Conservation (phyloP, 805 yeast species). For the Yamadazyma scolyti region DNA sequence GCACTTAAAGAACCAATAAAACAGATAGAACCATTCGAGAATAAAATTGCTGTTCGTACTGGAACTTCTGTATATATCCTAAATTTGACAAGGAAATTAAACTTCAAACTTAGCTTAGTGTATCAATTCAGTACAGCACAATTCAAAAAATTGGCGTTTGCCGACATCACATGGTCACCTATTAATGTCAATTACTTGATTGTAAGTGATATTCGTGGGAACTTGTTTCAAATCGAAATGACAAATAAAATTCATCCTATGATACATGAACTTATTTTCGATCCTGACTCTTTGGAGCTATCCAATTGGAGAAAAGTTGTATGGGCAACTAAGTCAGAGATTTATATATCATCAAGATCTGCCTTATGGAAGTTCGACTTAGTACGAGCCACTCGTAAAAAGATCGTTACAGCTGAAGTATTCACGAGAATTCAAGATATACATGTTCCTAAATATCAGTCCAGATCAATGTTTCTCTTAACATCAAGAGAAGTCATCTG, state of each 20-base stretch:
- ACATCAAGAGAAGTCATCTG: slow-evolving; percentile 67
- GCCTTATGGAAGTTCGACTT: slow-evolving; percentile 31
- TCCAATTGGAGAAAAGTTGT: slow-evolving; percentile 52
- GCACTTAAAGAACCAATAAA: slow-evolving; percentile 34
- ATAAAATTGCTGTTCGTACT: no score
- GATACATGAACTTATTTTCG: no score
- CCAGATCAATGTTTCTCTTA: slow-evolving; percentile 46
- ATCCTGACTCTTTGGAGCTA: slow-evolving; percentile 37
- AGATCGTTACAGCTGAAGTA: slow-evolving; percentile 45
- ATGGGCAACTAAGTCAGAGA: slow-evolving; percentile 37
- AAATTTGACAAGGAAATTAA: no score
- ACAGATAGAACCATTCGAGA: slow-evolving; percentile 34
- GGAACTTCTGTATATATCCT: no score
- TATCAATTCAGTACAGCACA: no score
- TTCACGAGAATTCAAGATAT: slow-evolving; percentile 54
- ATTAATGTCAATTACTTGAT: no score
- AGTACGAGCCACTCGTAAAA: slow-evolving; percentile 12
- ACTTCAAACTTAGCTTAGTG: no score
- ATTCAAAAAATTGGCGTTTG: no score
- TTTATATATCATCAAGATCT: slow-evolving; percentile 41
- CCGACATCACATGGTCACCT: no score
- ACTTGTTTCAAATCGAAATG: no score
- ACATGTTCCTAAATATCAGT: slow-evolving; percentile 5
- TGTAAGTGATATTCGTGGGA: no score
- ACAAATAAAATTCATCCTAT: no score